Evolutionary conservation across 148 eudicot species (phyloP), one percentile per base, ranked within the genome.

Genomic region (Selenicereus undatus): DNA sequence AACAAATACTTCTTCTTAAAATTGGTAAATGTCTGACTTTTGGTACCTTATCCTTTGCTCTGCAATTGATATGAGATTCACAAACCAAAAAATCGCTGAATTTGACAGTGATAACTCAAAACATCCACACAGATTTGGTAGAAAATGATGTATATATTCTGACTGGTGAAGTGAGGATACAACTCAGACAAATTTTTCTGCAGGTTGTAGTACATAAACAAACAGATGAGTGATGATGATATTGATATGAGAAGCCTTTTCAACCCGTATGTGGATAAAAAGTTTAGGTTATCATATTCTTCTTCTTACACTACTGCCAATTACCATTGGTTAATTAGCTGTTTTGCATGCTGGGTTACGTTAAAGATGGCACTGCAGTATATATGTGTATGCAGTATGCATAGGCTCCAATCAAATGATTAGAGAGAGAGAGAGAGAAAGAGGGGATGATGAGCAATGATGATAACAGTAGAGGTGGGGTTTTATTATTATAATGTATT

Each of bases 391-490:
- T 39, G 43, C 43, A 39, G 43, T 39, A 71, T 72, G 86, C 60
- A 80, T 84, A 84, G 85, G 77, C 82, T 83, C 76, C 82, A 69
- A 75, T 80, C 86, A 80, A 83, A 83, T 83, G 86, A 83, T 83
- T 83, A 84, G 83, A 84, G 78, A 70, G 83, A 80, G 82, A 79
- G 22, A 20, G 11, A 26, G 62, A 16, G 14, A 45, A 65, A 64
- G 17, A 51, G 36, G 10, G 24, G 10, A 39, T 18, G 58, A 48
- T 74, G 35, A 48, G 76, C 35, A 50, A 48, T 48, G 52, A 48
- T 48, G 52, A 48, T 48, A n/a, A 62, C 11, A n/a, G 68, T 76
- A 35, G 32, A 14, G 76, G 43, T 39, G 43, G 43, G 43, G 43
- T 39, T 39, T 39, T 39, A 39, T 39, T 39, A 39, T 39, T 39